Evolutionary conservation across 257 asterid genomes (phyloP), one percentile per base, ranked within the genome.

Genomic region (Datura wrightii): DNA sequence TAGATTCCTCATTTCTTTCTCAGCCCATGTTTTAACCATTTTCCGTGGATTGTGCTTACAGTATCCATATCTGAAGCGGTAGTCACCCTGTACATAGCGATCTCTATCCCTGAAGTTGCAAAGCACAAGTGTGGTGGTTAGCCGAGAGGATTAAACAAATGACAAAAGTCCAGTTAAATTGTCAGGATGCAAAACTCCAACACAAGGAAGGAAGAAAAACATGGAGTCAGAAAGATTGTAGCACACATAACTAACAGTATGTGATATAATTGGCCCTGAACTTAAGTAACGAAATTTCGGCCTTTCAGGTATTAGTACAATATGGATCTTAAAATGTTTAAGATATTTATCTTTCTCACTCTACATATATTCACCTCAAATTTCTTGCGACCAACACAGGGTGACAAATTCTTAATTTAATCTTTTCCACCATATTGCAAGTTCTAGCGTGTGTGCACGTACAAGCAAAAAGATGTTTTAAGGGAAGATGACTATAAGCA

Each of bases 21-120:
- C 98, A 83, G 99, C 98, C 99, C 98, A 96, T 42, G 98, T 93
- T 86, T 96, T 92, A 44, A 96, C 99, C 99, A 96, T 96, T 89
- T 96, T 93, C 63, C 99, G 87, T 42, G 99, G 99, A 85, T 96
- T 96, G 90, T 92, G 96, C 92, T 94, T 96, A 93, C 99, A 94
- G 88, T 94, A 94, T 83, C 97, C 98, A 87, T 89, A 85, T 91
- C 98, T 90, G 84, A 96, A 96, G 72, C 98, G 91, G 83, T 93
- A 96, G 89, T 96, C 98, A 83, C 99, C 99, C 87, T 96, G 98
- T 59, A 96, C 98, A 62, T 96, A 96, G 66, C 97, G 94, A 90
- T 96, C 98, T 91, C 99, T 90, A 83, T 96, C 99, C 94, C 98
- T 96, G 97, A 89, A 79, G 80, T 86, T 86, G 39, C 58, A 79